Evolutionary conservation across 352 stramenopile species (phyloP), one percentile per base, ranked within the genome.

Genomic region (Phytophthora pini): DNA sequence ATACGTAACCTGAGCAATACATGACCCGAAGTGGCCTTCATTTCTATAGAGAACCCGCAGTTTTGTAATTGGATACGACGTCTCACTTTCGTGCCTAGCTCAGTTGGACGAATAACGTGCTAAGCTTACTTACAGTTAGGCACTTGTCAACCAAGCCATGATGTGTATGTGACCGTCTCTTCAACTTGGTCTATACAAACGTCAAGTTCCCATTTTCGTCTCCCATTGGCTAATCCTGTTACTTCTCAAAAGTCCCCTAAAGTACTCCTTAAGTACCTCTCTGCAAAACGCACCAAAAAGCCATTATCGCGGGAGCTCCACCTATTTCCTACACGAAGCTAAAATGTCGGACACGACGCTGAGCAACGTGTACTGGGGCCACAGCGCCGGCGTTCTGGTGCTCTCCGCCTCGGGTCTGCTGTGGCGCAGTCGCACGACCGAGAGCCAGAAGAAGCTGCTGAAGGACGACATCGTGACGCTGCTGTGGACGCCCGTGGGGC

Each of bases 381-480:
- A 94, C 61, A 95, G 87, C 72, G 85, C 83, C 39, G 87, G 87
- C 55, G 84, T 93, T 39, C 62, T 95, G 41, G 84, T 92, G 63
- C 80, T 93, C 20, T 92, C 85, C 1, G 68, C 79, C 13, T 89
- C 85, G 0, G 87, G 84, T 2, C 68, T 95, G 6, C 65, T 93
- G 7, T 95, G 87, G 87, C 79, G 85, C 54, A 90, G 79, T 45
- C 84, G 83, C 31, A 73, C 80, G 50, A 95, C 87, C 12, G 87
- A 95, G 67, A 74, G 80, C 8, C 85, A 95, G 76, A 95, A 95
- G 79, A 95, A 95, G 54, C 72, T 95, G 49, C 64, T 82, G 41
- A 92, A 91, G 56, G 87, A 95, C 57, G 87, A 93, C 65, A 93
- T 95, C 53, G 84, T 93, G 59, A 92, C 84, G 74, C 82, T 94